A percentile compares a stretch with the other conserved stretches of the same genome.
Conservation (phyloP, 1,284 basidiomycete genomes). For the Heterobasidion occidentale region DNA sequence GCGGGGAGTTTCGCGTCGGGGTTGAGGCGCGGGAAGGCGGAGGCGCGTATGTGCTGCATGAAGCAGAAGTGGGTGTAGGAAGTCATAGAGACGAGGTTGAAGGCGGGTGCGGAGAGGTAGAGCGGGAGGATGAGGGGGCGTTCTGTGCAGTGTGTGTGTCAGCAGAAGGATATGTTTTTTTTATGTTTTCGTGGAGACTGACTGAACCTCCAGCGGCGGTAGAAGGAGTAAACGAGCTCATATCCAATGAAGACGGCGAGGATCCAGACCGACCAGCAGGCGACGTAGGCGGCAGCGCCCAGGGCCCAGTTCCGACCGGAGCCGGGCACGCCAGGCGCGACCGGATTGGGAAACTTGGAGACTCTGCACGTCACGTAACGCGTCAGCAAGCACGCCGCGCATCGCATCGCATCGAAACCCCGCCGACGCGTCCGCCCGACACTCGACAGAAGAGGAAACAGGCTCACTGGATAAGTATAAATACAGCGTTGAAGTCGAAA, state of each 20-base stretch:
- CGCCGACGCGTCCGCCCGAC: neutral
- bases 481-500: constrained; percentile 77
- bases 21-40: constrained; percentile 46
- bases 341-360: constrained; percentile 60
- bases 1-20: constrained; percentile 44
- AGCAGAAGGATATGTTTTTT: too few species aligned
- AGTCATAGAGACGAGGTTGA: constrained; percentile 62
- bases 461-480: constrained; percentile 68
- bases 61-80: constrained; percentile 82
- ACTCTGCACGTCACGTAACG: constrained; percentile 33
- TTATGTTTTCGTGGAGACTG: constrained; percentile 30
- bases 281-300: constrained; percentile 69
- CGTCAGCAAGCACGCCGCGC: constrained; percentile 3
- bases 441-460: constrained; percentile 1
- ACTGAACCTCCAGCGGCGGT: constrained; percentile 77
- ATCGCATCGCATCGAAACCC: too few species aligned
- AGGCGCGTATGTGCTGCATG: constrained; percentile 65
- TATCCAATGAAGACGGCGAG: constrained; percentile 73
- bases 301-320: constrained; percentile 72
- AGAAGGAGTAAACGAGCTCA: constrained; percentile 74
- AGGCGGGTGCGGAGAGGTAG: constrained; percentile 73
- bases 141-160: constrained; percentile 31
- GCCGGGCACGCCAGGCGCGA: constrained; percentile 55
- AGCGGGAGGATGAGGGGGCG: constrained; percentile 75
- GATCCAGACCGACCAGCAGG: constrained; percentile 72